A percentile compares a stretch with the other conserved stretches of the same genome.
phyloP scores from a whole-genome alignment of 1,284 basidiomycete species.

The Paramarasmius palmivorus region DNA sequence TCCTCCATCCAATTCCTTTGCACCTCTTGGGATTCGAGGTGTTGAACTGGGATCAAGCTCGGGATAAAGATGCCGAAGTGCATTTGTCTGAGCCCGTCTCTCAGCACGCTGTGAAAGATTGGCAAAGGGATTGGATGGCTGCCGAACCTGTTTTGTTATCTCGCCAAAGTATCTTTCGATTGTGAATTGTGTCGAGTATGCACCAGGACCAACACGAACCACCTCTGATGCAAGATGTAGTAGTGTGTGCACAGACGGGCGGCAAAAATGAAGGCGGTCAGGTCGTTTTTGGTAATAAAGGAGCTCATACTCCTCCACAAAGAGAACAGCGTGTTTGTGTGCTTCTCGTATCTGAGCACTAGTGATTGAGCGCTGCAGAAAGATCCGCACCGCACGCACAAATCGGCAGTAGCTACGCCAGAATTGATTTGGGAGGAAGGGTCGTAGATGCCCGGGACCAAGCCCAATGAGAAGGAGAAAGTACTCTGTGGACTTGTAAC shows the following conservation, averaged over 20 bases:
- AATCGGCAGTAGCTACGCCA: constrained; percentile 35
- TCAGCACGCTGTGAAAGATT: no score
- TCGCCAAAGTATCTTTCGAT: no score
- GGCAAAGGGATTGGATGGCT: no score
- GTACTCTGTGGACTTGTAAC: constrained; percentile 35
- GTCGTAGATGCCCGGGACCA: constrained; percentile 30
- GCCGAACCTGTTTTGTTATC: no score
- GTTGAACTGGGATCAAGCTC: neutral
- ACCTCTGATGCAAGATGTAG: no score
- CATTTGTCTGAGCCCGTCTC: no score
- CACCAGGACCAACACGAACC: neutral
- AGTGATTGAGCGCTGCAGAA: constrained; percentile 23
- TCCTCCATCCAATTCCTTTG: no score
- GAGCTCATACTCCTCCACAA: constrained; percentile 29
- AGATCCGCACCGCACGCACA: constrained; percentile 25
- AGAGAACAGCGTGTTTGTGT: constrained; percentile 23
- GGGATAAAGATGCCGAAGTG: no score
- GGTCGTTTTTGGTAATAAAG: constrained; percentile 29
- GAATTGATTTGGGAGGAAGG: constrained; percentile 28
- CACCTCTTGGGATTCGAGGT: neutral
- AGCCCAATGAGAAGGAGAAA: constrained; percentile 32
- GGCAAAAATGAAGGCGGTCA: constrained; percentile 31
- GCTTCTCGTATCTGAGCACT: constrained; percentile 18
- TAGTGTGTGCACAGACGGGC: no score
- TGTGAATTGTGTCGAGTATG: no score